Conservation (phyloP, 1,284 basidiomycete genomes). For the Omphalotus olearius region DNA sequence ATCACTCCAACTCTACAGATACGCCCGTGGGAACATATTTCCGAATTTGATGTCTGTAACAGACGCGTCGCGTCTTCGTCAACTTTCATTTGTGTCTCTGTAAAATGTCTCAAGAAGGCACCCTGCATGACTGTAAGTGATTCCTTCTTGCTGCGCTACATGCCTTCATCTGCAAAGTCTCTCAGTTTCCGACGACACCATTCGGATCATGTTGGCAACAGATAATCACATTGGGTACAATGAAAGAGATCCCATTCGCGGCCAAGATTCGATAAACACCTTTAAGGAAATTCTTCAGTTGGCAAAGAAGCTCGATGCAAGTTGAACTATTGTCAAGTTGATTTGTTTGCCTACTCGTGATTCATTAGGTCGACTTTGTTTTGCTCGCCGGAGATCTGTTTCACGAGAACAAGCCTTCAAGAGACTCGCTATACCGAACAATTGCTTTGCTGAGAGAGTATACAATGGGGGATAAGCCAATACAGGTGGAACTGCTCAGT, state of each 20-base stretch:
- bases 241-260: slow-evolving; percentile 92
- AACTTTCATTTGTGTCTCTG: too few relatives aligned
- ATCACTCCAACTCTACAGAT: too few relatives aligned
- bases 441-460: slow-evolving; percentile 90
- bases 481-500: slow-evolving; percentile 87
- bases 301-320: slow-evolving; percentile 82
- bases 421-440: slow-evolving; percentile 85
- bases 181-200: slow-evolving; percentile 49
- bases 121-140: too few relatives aligned
- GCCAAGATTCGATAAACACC: slow-evolving; percentile 93
- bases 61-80: slow-evolving; percentile 7
- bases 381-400: slow-evolving; percentile 95
- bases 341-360: slow-evolving; percentile 2
- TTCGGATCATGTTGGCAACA: slow-evolving; percentile 85
- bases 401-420: slow-evolving; percentile 94
- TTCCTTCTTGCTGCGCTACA: slow-evolving; percentile 16
- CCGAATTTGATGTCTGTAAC: neutral
- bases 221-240: slow-evolving; percentile 96
- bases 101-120: too few relatives aligned
- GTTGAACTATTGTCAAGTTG: slow-evolving; percentile 19
- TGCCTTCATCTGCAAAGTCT: neutral
- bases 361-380: slow-evolving; percentile 82
- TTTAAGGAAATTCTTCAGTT: slow-evolving; percentile 93
- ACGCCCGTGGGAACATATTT: too few relatives aligned
- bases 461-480: slow-evolving; percentile 83